A percentile compares a stretch with the other conserved stretches of the same genome.
These are phyloP conservation scores for Telfairia occidentalis DNA, from an alignment of 331 rosid genomes.

Conservation along the genomic window DNA sequence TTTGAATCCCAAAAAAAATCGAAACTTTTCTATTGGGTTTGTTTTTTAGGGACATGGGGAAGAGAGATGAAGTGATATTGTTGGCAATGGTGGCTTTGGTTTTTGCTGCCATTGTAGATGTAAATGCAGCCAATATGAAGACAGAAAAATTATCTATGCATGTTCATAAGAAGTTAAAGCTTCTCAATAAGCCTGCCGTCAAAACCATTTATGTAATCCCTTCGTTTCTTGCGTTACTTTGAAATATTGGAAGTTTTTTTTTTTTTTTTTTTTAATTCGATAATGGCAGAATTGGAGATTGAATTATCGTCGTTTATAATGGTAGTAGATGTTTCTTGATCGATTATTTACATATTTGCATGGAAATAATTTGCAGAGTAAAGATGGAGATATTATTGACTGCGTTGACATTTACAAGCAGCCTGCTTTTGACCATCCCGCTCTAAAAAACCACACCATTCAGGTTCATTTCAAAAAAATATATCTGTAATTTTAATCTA, in stretches of 20 bases:
- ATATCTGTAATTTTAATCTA: conserved; percentile 12
- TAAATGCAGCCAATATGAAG: not conserved
- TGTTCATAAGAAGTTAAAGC: not conserved
- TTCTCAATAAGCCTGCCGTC: conserved; percentile 13
- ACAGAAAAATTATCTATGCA: not conserved
- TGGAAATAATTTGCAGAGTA: conserved; percentile 33
- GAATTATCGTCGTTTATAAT: too few species aligned
- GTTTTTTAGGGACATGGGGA: not conserved
- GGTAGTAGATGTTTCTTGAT: too few species aligned
- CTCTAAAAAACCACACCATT: conserved; percentile 30
- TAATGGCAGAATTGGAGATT: too few species aligned
- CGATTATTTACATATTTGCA: not conserved
- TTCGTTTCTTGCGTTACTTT: not conserved
- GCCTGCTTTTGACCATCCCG: conserved; percentile 57
- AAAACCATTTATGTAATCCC: not conserved
- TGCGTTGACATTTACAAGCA: conserved; percentile 39
- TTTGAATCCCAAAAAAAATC: not conserved
- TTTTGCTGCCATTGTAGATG: not conserved
- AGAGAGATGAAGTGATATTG: not conserved
- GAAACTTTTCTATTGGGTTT: not conserved
- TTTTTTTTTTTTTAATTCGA: too few species aligned
- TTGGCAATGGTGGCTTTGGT: not conserved
- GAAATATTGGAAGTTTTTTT: not conserved
- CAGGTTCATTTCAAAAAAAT: conserved; percentile 33
- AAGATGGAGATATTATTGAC: conserved; percentile 56